Base-by-base conservation (phyloP, 768 basidiomycete species). In the Trametes gibbosa region DNA sequence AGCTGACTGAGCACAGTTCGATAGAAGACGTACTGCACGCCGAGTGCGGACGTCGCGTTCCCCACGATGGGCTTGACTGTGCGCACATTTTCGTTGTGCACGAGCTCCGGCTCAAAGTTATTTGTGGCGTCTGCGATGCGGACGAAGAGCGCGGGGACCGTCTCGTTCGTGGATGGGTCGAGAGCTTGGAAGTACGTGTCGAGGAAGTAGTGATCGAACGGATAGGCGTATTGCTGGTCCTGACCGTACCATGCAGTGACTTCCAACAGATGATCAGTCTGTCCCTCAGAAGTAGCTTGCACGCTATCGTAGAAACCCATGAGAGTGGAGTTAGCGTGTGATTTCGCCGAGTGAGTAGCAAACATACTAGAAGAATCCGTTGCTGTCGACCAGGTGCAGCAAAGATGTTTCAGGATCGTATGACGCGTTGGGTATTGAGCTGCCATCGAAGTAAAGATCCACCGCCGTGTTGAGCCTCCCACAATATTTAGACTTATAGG, bases 361-460 rank as follows among this genome's bases (percentile, higher is more conserved):
- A 39, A 23, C 27, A 40, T n/a, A 43, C 58, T 49, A 54, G 58
- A 54, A 59, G 17, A 27, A 6, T 7, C 27, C 25, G 19, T n/a
- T 14, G 14, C 21, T 25, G 8, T 43, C 41, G 16, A 17, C 27
- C 7, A 27, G 23, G 53, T 29, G 17, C 14, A 34, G 16, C 2
- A 61, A 52, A 19, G 51, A 52, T 21, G 54, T 24, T 19, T 35
- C 27, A 4, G 65, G 61, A 21, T 66, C 65, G 29, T 56, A 66
- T 17, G 56, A 59, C 16, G 45, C 50, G 39, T 32, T 61, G 6
- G 63, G 43, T 9, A 42, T 19, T 17, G 49, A 25, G 14, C 58
- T 17, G 23, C 65, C 63, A 43, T 66, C 65, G 23, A 62, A 58
- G 32, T 54, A 66, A 17, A 66, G 55, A 53, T 66, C 58, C 14